Conservation (phyloP, 2,329 filamentous ascomycete genomes). For the Beauveria brongniartii region DNA sequence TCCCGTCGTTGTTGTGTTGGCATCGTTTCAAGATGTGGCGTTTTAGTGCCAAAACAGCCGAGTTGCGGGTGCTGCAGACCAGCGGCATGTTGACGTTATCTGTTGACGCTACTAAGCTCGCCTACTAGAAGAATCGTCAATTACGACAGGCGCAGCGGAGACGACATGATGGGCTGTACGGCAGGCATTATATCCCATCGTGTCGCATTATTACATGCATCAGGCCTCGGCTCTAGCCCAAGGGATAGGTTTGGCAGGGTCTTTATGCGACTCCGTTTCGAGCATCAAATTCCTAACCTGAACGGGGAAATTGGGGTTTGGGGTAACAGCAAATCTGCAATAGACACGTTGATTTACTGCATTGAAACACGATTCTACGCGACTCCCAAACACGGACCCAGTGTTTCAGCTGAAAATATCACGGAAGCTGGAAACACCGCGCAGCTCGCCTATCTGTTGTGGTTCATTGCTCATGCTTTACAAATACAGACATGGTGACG, state of each 20-base stretch:
- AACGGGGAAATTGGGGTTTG: no score
- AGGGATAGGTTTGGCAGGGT: background rate
- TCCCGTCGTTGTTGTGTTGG: background rate
- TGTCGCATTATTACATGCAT: background rate
- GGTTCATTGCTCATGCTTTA: background rate
- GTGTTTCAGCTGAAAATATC: background rate
- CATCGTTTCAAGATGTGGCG: background rate
- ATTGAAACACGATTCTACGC: background rate
- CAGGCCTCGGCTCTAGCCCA: background rate
- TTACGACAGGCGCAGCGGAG: background rate
- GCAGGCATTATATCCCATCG: no score
- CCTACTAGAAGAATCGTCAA: no score
- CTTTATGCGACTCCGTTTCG: background rate
- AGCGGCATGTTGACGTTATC: background rate
- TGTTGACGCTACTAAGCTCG: background rate
- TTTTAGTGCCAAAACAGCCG: background rate
- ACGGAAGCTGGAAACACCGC: background rate
- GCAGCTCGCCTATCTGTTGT: background rate
- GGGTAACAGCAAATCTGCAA: background rate
- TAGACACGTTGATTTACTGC: background rate
- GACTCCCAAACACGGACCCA: background rate
- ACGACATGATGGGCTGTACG: background rate
- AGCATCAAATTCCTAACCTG: background rate
- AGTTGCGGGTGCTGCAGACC: background rate
- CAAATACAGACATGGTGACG: background rate